phyloP scores from a whole-genome alignment of 1,284 basidiomycete genomes.

The Hortiboletus rubellus region DNA sequence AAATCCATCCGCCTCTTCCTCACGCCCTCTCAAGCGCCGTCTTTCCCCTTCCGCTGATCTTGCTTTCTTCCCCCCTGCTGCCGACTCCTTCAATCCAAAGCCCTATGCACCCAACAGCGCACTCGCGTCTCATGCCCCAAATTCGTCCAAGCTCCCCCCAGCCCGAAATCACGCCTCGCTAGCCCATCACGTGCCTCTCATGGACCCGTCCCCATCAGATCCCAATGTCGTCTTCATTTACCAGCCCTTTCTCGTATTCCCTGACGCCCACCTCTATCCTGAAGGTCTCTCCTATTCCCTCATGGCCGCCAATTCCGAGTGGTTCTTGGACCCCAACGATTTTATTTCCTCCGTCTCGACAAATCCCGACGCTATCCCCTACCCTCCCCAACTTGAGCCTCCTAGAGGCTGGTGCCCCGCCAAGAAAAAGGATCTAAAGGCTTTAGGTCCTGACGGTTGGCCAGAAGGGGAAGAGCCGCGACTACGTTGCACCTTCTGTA shows the following conservation, averaged over 20 bases:
- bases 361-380: slow-evolving; percentile 55
- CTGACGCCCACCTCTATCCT: slow-evolving; percentile 55
- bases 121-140: slow-evolving; percentile 16
- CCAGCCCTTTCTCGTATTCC: slow-evolving; percentile 67
- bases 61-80: slow-evolving; percentile 58
- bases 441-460: slow-evolving; percentile 63
- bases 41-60: slow-evolving; percentile 45
- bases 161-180: slow-evolving; percentile 39
- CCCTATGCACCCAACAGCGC: slow-evolving; percentile 50
- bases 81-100: slow-evolving; percentile 57
- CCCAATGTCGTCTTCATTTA: slow-evolving; percentile 64
- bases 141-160: slow-evolving; percentile 25
- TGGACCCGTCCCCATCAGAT: slow-evolving; percentile 66
- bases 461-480: slow-evolving; percentile 74
- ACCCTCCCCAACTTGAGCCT: slow-evolving; percentile 72
- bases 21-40: slow-evolving; percentile 49
- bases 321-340: slow-evolving; percentile 71
- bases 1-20: slow-evolving; percentile 2
- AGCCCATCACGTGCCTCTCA: slow-evolving; percentile 49
- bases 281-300: slow-evolving; percentile 68
- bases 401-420: slow-evolving; percentile 79
- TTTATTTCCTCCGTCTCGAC: slow-evolving; percentile 52
- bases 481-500: slow-evolving; percentile 77
- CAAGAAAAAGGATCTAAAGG: slow-evolving; percentile 71
- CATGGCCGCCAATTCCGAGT: slow-evolving; percentile 68